Base-by-base conservation (phyloP, 176 grass and related monocot genomes). In the Aegilops bicornis region DNA sequence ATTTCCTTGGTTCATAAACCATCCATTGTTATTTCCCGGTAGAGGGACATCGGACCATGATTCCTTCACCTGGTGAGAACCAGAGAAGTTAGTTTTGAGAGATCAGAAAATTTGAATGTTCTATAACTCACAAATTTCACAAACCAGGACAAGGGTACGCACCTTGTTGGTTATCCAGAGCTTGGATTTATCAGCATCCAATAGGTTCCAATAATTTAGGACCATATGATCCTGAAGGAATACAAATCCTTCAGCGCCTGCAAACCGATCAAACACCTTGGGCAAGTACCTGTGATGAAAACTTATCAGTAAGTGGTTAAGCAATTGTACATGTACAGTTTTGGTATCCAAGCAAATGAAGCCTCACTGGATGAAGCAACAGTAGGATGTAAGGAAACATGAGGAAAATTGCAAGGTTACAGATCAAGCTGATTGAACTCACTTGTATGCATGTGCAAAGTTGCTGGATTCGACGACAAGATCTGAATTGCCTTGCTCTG, bases 91-190 rank as follows among this genome's bases (percentile, higher is more conserved):
- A 90, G 77, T 50, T 77, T 82, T n/a, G 70, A 77, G 29, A 61
- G 16, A 70, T 61, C 1, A 70, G 13, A 43, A 86, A 48, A 64
- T 76, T 43, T 25, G 24, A 20, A 63, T 62, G 13, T 47, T 69
- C 1, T 45, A 32, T 15, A 76, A 76, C 11, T 76, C 73, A 54
- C 8, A 69, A 86, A 80, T 19, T 37, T 29, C n/a, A n/a, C 8
- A 61, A 9, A 35, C 17, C 70, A 86, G 40, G 78, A 77, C 10
- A 76, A 47, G 19, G 78, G 64, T 78, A 64, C 42, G 64, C 72
- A 90, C 95, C 93, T 98, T 90, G 63, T 98, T 90, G 45, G 95
- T 98, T 83, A 95, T 98, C 95, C 95, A 98, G 5, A 98, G 85
- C 67, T 92, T 98, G 36, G 67, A 84, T 64, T 93, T 98, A 88